Evolutionary conservation across 129 eudicot genomes (phyloP).

Genomic region (Flaveria linearis): DNA sequence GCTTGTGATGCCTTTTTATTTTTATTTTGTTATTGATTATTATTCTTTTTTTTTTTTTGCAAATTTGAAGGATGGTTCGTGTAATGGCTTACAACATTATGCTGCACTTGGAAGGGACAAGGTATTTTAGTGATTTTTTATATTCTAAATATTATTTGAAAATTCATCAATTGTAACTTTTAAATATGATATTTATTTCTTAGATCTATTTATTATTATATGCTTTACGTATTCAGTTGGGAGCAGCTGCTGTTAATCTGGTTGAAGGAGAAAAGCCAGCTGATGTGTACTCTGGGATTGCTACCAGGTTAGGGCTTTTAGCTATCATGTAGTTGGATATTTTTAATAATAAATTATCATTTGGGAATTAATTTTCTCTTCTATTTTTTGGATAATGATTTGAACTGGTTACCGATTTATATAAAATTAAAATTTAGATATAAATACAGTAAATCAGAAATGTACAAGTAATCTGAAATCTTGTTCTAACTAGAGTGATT

Average conservation of each 20-base stretch:
- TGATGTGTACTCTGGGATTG: slow-evolving; percentile 97
- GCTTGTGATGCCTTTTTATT: not conserved
- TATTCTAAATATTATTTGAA: not conserved
- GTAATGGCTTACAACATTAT: slow-evolving; percentile 97
- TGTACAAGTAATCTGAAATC: not conserved
- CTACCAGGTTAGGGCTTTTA: slow-evolving; percentile 57
- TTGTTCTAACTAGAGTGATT: slow-evolving; percentile 62
- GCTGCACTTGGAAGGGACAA: slow-evolving; percentile 99
- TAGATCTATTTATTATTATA: not conserved
- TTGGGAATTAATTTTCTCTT: too few relatives aligned
- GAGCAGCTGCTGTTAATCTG: slow-evolving; percentile 96
- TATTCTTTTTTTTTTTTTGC: not conserved
- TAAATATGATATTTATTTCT: not conserved
- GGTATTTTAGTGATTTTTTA: slow-evolving; percentile 45
- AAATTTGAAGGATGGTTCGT: slow-evolving; percentile 80
- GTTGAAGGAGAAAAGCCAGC: slow-evolving; percentile 94
- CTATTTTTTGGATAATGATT: too few relatives aligned
- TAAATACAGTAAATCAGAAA: not conserved
- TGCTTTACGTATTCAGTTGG: slow-evolving; percentile 48
- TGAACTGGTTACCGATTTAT: too few relatives aligned
- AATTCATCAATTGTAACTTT: not conserved
- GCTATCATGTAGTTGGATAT: not conserved
- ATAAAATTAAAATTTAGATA: not conserved
- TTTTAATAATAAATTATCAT: too few relatives aligned
- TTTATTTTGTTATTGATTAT: not conserved